These are phyloP conservation scores for Alloascoidea africana DNA, from an alignment of 805 yeast species.

Conservation along the genomic window DNA sequence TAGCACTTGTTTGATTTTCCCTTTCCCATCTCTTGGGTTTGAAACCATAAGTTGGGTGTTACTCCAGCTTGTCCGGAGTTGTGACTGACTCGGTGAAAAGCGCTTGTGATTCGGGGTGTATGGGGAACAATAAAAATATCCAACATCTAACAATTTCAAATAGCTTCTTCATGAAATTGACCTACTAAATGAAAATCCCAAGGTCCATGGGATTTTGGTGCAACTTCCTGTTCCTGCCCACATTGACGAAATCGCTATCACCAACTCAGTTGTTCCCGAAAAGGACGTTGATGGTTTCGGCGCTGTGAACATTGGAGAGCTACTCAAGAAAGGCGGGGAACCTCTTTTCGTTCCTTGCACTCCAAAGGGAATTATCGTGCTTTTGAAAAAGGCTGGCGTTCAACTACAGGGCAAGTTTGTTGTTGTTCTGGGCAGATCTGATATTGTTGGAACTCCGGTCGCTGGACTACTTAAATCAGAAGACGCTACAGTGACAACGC, in stretches of 20 bases:
- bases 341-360: conserved; percentile 89
- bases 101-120: too few species aligned
- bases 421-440: conserved; percentile 89
- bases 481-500: conserved; percentile 74
- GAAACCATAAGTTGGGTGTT: too few species aligned
- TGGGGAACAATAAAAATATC: too few species aligned
- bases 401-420: conserved; percentile 65
- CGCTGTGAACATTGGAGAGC: conserved; percentile 76
- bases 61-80: too few species aligned
- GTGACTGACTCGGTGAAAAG: too few species aligned
- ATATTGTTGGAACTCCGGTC: conserved; percentile 92
- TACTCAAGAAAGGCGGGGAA: conserved; percentile 70
- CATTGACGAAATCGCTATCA: conserved; percentile 63
- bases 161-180: conserved; percentile 36
- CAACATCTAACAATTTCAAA: too few species aligned
- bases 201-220: conserved; percentile 75
- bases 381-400: conserved; percentile 57
- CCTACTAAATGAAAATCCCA: conserved; percentile 53
- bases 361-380: conserved; percentile 81
- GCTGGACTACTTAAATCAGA: conserved; percentile 65
- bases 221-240: conserved; percentile 83
- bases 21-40: neutral
- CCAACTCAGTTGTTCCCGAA: conserved; percentile 63
- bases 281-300: conserved; percentile 97
- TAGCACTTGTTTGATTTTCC: neutral